phyloP scores from a whole-genome alignment of 805 yeast genomes.

The Barnettozyma wickerhamii region DNA sequence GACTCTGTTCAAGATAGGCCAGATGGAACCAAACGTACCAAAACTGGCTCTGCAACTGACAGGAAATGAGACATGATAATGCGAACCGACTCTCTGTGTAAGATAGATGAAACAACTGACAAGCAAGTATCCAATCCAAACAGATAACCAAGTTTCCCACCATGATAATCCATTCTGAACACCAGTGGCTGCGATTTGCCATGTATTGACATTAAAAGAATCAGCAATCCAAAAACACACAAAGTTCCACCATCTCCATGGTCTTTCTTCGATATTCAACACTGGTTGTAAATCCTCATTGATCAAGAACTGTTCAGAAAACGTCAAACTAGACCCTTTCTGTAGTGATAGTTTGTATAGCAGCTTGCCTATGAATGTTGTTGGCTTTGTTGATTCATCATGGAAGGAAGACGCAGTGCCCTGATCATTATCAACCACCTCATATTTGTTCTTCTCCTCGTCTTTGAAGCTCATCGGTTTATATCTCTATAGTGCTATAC shows the following conservation, averaged over 20 bases:
- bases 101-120: slow-evolving; percentile 66
- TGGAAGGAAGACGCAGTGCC: slow-evolving; percentile 9
- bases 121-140: slow-evolving; percentile 77
- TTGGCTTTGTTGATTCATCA: slow-evolving; percentile 6
- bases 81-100: slow-evolving; percentile 76
- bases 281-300: slow-evolving; percentile 80
- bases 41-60: slow-evolving; percentile 77
- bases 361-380: slow-evolving; percentile 3
- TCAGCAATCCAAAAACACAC: slow-evolving; percentile 86
- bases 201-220: slow-evolving; percentile 83
- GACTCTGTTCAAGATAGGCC: slow-evolving; percentile 87
- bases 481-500: too few species aligned
- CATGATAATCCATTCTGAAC: slow-evolving; percentile 72
- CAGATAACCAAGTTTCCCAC: slow-evolving; percentile 91
- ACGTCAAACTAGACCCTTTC: slow-evolving; percentile 35
- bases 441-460: not conserved
- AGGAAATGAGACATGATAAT: slow-evolving; percentile 82
- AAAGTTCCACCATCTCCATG: slow-evolving; percentile 84
- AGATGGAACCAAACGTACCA: slow-evolving; percentile 81
- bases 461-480: too few species aligned
- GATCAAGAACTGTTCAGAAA: slow-evolving; percentile 60
- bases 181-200: slow-evolving; percentile 90
- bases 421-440: slow-evolving; percentile 7
- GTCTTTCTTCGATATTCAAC: slow-evolving; percentile 57
- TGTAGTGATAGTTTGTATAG: slow-evolving; percentile 18